Conservation (phyloP, 164 flowering plant genomes). For the Houttuynia cordata region DNA sequence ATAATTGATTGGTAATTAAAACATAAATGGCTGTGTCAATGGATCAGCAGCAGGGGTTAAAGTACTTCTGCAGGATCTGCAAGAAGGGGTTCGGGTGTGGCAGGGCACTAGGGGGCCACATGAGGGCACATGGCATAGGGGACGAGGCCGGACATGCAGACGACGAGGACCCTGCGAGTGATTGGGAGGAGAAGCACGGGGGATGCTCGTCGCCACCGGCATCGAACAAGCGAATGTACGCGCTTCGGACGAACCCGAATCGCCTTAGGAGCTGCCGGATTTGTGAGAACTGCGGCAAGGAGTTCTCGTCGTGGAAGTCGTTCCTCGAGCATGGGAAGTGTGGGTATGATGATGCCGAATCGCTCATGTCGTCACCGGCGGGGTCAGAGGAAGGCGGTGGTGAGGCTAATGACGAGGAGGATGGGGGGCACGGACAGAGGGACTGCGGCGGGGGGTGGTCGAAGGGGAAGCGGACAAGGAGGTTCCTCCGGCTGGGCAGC, state of each 20-base stretch:
- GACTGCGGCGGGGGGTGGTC: constrained; percentile 50
- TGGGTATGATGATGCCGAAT: constrained; percentile 31
- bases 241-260: constrained; percentile 68
- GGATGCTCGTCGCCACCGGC: constrained; percentile 8
- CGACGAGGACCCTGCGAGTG: constrained; percentile 36
- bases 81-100: constrained; percentile 93
- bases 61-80: constrained; percentile 77
- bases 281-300: constrained; percentile 85
- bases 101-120: constrained; percentile 92
- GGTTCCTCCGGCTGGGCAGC: constrained; percentile 30
- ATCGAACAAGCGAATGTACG: constrained; percentile 53
- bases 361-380: constrained; percentile 40
- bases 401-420: constrained; percentile 12
- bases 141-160: constrained; percentile 45
- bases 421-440: constrained; percentile 1
- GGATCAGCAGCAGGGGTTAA: constrained; percentile 45
- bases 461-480: constrained; percentile 56
- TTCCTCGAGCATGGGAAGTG: constrained; percentile 89
- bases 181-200: constrained; percentile 49
- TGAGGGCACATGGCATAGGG: constrained; percentile 95
- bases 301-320: constrained; percentile 80
- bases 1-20: not conserved
- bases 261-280: constrained; percentile 48
- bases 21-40: constrained; percentile 16
- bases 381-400: constrained; percentile 46